phyloP scores from a whole-genome alignment of 805 yeast genomes.

The Candida nitratophila region DNA sequence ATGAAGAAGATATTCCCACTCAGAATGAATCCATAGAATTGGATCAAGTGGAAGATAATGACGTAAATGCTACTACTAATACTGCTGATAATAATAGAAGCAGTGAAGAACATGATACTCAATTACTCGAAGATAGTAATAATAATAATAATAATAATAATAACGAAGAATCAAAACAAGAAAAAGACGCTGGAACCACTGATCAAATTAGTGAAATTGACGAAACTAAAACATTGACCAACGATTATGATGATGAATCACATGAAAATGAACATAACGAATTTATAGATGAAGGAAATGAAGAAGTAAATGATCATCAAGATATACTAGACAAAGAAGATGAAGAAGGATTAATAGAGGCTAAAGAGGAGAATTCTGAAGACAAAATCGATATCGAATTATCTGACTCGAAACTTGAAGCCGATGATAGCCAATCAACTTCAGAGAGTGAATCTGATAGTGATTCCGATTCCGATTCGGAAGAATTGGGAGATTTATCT shows the following conservation, averaged over 20 bases:
- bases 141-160: conserved; percentile 4
- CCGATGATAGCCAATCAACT: conserved; percentile 12
- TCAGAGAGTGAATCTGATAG: conserved; percentile 10
- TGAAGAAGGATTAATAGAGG: background rate
- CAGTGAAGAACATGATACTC: background rate
- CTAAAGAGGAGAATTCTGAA: conserved; percentile 1
- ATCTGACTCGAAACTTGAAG: conserved; percentile 13
- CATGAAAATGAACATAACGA: background rate
- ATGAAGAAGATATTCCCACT: conserved; percentile 12
- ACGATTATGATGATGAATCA: no score
- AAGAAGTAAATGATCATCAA: background rate
- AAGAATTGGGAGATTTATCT: conserved; percentile 7
- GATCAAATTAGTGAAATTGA: background rate
- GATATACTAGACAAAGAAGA: conserved; percentile 1
- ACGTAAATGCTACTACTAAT: background rate
- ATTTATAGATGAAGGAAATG: conserved; percentile 8
- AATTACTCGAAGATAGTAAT: background rate
- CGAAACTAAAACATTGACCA: conserved; percentile 15
- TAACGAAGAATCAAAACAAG: conserved; percentile 7
- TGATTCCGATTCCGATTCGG: conserved; percentile 13
- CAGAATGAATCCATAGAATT: no score
- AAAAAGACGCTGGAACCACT: conserved; percentile 14
- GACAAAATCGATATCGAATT: conserved; percentile 2
- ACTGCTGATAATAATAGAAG: background rate
- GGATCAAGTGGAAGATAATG: conserved; percentile 2